Evolutionary conservation across 208 protist species (phyloP), one percentile per base, ranked within the genome.

Genomic region (Leishmania major): DNA sequence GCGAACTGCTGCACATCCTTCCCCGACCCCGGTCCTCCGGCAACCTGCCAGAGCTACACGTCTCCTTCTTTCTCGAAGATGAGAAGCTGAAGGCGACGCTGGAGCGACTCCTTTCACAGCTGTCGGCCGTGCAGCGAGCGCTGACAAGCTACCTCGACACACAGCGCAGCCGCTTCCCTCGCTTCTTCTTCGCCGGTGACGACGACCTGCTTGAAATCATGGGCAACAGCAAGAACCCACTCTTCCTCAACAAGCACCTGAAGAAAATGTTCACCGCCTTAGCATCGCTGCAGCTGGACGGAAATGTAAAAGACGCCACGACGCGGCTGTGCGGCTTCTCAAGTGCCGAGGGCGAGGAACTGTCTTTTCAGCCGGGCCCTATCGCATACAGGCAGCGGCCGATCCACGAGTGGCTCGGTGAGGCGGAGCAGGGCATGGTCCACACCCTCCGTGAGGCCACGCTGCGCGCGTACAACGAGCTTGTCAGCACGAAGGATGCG

Each of bases 181-280:
- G 99, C 78, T 99, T 99, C 93, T 99, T 99, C 89, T 99, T 99
- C 87, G 95, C 99, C 59, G 99, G 99, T 51, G 99, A 99, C 93
- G 99, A 99, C 87, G 99, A 99, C 88, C 89, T 99, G 77, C 93
- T 99, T 5, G 99, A 99, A 87, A 99, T 99, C 64, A 97, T 99
- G 81, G 99, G 99, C 81, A 99, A 99, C 88, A 97, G 92, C 88
- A 98, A 96, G 75, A 97, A 99, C 79, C 90, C 89, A 6, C 74
- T 85, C 70, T 96, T 98, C 83, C 89, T 99, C 59, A 96, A 98
- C 87, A 99, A 99, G 79, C 99, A 99, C 87, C 94, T 99, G 43
- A 93, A 92, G 62, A 99, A 99, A 90, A 99, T 99, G 99, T 99
- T 99, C 93, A 98, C 99, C 28, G 99, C 99, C n/a, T 86, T 99